phyloP scores from a whole-genome alignment of 257 asterid genomes.

The Solanum verrucosum region DNA sequence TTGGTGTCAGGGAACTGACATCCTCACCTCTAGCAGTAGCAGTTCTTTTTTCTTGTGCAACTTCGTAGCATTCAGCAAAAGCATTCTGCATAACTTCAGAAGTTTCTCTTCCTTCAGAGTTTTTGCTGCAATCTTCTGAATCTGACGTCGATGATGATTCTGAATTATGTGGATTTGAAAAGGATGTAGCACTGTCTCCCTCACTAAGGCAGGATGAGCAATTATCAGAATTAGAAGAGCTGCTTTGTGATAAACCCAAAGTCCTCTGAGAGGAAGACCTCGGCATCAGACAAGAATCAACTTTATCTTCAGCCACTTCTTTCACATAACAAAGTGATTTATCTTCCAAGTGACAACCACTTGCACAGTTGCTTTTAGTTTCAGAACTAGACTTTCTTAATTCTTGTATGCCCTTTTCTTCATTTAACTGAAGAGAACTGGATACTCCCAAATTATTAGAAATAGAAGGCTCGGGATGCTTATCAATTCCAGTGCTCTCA shows the following conservation, averaged over 20 bases:
- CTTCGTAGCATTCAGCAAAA: conserved; percentile 19
- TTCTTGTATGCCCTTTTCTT: conserved; percentile 21
- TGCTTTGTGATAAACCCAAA: conserved; percentile 24
- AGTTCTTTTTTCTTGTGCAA: conserved; percentile 13
- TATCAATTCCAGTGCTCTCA: conserved; percentile 47
- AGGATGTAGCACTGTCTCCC: conserved; percentile 54
- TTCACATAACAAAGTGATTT: conserved; percentile 27
- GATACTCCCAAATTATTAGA: conserved; percentile 35
- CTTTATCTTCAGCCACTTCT: conserved; percentile 28
- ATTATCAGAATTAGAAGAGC: conserved; percentile 65
- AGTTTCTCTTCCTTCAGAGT: conserved; percentile 54
- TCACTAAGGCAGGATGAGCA: conserved; percentile 41
- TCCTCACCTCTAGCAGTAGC: conserved; percentile 17
- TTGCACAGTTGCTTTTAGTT: conserved; percentile 9
- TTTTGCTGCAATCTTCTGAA: conserved; percentile 69
- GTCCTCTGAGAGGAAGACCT: conserved; percentile 25
- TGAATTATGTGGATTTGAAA: conserved; percentile 41
- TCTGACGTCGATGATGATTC: conserved; percentile 75
- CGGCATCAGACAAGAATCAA: conserved; percentile 10
- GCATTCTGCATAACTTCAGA: conserved; percentile 30
- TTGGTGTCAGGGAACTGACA: conserved; percentile 14
- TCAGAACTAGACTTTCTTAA: conserved; percentile 12
- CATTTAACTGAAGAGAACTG: conserved; percentile 25
- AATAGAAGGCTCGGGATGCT: conserved; percentile 34
- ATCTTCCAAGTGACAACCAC: conserved; percentile 14